Conservation (phyloP, 805 yeast species). For the Hanseniaspora taiwanica region DNA sequence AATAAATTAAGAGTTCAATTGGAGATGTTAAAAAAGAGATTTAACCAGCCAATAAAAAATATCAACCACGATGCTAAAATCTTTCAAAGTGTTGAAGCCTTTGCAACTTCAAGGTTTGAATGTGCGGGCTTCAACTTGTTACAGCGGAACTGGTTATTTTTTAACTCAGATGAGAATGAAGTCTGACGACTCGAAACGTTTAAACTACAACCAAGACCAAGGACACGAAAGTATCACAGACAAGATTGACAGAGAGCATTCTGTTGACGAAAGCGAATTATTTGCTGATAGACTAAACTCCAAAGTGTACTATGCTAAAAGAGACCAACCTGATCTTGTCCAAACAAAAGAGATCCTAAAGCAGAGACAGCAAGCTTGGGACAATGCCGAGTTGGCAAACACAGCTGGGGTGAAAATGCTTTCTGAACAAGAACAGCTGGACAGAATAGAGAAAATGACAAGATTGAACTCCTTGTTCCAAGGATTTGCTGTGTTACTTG, state of each 20-base stretch:
- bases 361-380: not conserved
- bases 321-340: not conserved
- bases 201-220: not conserved
- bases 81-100: too few relatives aligned
- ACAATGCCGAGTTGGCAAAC: not conserved
- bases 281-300: not conserved
- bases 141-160: not conserved
- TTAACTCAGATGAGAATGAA: not conserved
- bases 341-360: not conserved
- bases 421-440: conserved; percentile 12
- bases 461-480: conserved; percentile 31
- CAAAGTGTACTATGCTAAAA: not conserved
- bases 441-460: conserved; percentile 29
- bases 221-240: not conserved
- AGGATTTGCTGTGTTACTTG: conserved; percentile 29
- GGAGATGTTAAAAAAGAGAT: too few relatives aligned
- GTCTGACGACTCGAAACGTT: not conserved
- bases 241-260: not conserved
- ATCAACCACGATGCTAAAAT: too few relatives aligned
- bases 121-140: too few relatives aligned
- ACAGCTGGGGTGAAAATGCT: conserved; percentile 1
- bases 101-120: too few relatives aligned
- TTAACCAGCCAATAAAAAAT: too few relatives aligned
- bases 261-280: not conserved
- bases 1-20: too few relatives aligned